Evolutionary conservation across 257 asterid genomes (phyloP), one percentile per base, ranked within the genome.

Genomic region (Salvia splendens): DNA sequence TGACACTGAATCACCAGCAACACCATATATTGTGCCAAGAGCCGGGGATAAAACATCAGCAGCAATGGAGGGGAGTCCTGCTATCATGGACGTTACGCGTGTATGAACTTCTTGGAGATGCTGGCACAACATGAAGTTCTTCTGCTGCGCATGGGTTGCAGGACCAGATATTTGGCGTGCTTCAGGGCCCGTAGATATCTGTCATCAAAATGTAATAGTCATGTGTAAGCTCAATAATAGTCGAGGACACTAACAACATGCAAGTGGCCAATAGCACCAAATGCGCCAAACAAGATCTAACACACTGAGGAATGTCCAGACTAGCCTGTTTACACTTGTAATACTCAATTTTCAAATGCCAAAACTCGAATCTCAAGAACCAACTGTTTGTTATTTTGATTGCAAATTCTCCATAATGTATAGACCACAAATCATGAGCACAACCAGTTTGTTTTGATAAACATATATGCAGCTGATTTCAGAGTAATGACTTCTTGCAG

Each of bases 121-220:
- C 74, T 87, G 96, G 48, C 95, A 91, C 64, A 94, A 65, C 43
- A 83, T 81, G 80, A 94, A 94, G 82, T 94, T 94, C 82, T 86
- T 94, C 62, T 85, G 78, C 83, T 94, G 99, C 4, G 95, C 87
- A 35, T 80, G 79, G 56, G 98, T 91, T 56, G 99, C 99, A 14
- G 87, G 92, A 57, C 96, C 99, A 5, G 86, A 69, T 69, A 91
- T 81, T 81, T 94, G 99, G 56, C 96, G 93, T 51, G 98, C 96
- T 81, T 94, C 98, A 12, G 96, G 99, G 20, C 98, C 98, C 1
- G 99, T 79, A 48, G 95, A 87, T 80, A 94, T 91, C 99, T 91
- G 86, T 28, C 54, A 67, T 50, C 2, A 43, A 46, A 71, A 54
- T 40, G 55, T 46, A 38, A 5, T 20, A 16, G 59, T 59, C 63